These are phyloP conservation scores for Ceratobasidium sp. DNA, from an alignment of 1,284 basidiomycete genomes.

Conservation along the genomic window DNA sequence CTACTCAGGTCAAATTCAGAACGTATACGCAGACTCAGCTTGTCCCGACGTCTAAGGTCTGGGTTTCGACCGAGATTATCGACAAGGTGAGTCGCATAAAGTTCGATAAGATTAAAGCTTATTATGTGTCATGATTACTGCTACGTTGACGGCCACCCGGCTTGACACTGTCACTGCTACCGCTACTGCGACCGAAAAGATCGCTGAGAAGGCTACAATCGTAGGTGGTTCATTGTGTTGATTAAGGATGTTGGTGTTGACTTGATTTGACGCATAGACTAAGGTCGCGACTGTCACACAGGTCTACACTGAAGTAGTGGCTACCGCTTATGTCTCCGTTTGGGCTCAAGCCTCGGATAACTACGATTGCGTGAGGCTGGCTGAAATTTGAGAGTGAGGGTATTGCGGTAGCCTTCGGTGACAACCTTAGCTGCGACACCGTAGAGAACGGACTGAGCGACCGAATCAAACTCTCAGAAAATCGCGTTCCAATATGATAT, in stretches of 20 bases:
- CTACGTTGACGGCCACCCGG: constrained; percentile 26
- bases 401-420: constrained; percentile 42
- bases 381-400: constrained; percentile 35
- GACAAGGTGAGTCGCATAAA: constrained; percentile 25
- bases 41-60: constrained; percentile 46
- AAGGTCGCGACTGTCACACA: constrained; percentile 45
- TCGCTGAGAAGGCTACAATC: constrained; percentile 13
- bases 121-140: constrained; percentile 1
- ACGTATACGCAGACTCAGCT: constrained; percentile 39
- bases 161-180: constrained; percentile 40
- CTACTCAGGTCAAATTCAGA: constrained; percentile 35
- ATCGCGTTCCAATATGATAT: too few species aligned
- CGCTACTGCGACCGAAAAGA: constrained; percentile 40
- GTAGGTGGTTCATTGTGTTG: background rate
- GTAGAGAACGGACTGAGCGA: too few species aligned
- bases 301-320: constrained; percentile 46
- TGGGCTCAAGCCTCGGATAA: background rate
- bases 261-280: constrained; percentile 27
- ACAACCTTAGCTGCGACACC: constrained; percentile 41
- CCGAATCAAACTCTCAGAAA: too few species aligned
- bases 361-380: background rate
- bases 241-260: background rate
- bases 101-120: background rate
- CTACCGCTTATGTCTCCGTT: constrained; percentile 47
- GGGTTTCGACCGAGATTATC: constrained; percentile 45